Base-by-base conservation (phyloP, 768 basidiomycete species). In the Mycena albidolilacea region DNA sequence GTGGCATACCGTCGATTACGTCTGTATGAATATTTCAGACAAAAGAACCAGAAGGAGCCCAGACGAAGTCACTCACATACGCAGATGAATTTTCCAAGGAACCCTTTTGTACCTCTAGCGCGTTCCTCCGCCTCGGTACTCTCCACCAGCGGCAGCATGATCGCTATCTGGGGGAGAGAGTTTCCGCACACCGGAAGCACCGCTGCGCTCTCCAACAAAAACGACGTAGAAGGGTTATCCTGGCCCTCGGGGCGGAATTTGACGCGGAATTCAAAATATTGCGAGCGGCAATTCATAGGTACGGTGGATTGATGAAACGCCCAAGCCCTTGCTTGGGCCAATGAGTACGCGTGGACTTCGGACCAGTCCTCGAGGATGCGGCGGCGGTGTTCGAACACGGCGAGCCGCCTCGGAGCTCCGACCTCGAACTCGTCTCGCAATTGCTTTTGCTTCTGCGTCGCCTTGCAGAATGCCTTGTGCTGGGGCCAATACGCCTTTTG, bases 381-480 rank as follows among this genome's bases (percentile, higher is more conserved):
- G 5, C 61, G 61, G 19, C 44, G 15, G 30, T 35, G n/a, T 43
- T 63, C 23, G 43, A 7, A n/a, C 61, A 63, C 11, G 8, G n/a
- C 9, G 15, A 43, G 61, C 14, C 44, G 30, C 7, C 43, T 35
- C 8, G 39, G 58, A 12, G 23, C 37, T 14, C 43, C 41, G 9
- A 23, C 14, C 9, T 65, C 50, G 14, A 15, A 7, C 17, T 38
- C 50, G n/a, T 37, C 50, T 10, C 55, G 17, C 30, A 30, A 30
- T 12, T 10, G 14, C 55, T 39, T 38, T 19, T 38, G 37, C 9
- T 52, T 55, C 7, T 17, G 9, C 38, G 7, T 38, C 37, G 15
- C 39, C 38, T 43, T 65, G 64, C 64, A 65, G 23, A 65, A 65
- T 5, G 6, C 50, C 43, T 55, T 65, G 64, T 65, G 64, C 50